Evolutionary conservation across 306 rosid species (phyloP), one percentile per base, ranked within the genome.

Genomic region (Corylus americana): DNA sequence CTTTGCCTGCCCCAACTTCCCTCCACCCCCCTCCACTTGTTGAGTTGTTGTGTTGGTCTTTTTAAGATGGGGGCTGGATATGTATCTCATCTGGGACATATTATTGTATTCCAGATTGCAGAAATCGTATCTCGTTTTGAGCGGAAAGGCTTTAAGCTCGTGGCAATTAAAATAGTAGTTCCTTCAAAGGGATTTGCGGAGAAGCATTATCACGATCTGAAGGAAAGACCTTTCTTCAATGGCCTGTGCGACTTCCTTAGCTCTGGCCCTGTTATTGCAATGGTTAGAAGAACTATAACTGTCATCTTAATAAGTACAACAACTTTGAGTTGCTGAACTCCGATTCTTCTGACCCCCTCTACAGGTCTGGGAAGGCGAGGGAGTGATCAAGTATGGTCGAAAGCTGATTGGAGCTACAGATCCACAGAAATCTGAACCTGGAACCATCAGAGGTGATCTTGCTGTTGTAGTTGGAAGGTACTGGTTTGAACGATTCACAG

Each of bases 281-380:
- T 95, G 99, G 98, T 95, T 79, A 86, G 97, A 79, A 81, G 74
- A 77, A 79, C 81, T 72, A 39, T 18, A 51, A 29, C 80, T 81
- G 11, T 47, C 42, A 53, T 57, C 74, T 42, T 78, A 29, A 37
- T 18, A 61, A 50, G 35, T 61, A 37, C 55, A 48, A 53, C 77
- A 70, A 50, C 31, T 67, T 9, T 57, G 70, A 61, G 58, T 66
- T 45, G 48, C 20, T 31, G 6, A 20, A 48, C n/a, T 74, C 53
- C 20, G 37, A 39, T 35, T 55, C 11, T 54, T 82, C 70, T 6
- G 37, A 74, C 22, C 29, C 76, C 58, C 75, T 73, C 17, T 71
- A 74, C 83, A 92, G 97, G 98, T 95, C 63, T 95, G 98, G 98
- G 98, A 95, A 89, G 98, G 98, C 75, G 90, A 92, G 75, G 98